Evolutionary conservation across 23 red algal species (phyloP).

Genomic region (Pyropia haitanensis): DNA sequence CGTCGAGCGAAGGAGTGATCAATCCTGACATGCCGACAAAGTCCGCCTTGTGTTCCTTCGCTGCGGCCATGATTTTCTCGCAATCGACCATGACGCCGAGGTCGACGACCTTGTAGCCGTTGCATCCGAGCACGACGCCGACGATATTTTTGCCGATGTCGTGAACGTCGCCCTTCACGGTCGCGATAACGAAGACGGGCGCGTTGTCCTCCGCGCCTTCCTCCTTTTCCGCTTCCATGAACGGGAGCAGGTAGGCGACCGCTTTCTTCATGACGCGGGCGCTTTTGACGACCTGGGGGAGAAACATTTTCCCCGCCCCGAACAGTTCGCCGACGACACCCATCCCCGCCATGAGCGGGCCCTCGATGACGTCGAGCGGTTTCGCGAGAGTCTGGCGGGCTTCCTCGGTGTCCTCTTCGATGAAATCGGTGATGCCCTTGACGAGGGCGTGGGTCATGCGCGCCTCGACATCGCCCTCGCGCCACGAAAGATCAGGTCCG

Average conservation of each 20-base stretch:
- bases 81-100: constrained; percentile 59
- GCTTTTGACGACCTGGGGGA: constrained; percentile 64
- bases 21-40: constrained; percentile 60
- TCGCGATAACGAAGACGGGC: constrained; percentile 61
- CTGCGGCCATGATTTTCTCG: constrained; percentile 67
- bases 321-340: constrained; percentile 64
- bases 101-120: constrained; percentile 58
- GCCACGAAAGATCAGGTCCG: no score
- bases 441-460: constrained; percentile 49
- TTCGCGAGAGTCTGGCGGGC: constrained; percentile 23
- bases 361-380: constrained; percentile 65
- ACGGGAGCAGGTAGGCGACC: constrained; percentile 58
- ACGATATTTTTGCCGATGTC: constrained; percentile 88
- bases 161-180: constrained; percentile 74
- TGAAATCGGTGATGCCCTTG: constrained; percentile 56
- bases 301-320: constrained; percentile 75
- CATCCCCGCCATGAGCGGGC: constrained; percentile 71
- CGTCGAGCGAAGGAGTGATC: constrained; percentile 66
- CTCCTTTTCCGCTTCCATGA: constrained; percentile 80
- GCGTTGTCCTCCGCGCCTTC: constrained; percentile 30
- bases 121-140: constrained; percentile 67
- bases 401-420: constrained; percentile 49
- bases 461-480: constrained; percentile 20
- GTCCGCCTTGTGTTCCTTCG: constrained; percentile 47
- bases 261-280: constrained; percentile 83